phyloP scores from a whole-genome alignment of 2,329 filamentous ascomycete genomes.

The Colletotrichum eleusines region DNA sequence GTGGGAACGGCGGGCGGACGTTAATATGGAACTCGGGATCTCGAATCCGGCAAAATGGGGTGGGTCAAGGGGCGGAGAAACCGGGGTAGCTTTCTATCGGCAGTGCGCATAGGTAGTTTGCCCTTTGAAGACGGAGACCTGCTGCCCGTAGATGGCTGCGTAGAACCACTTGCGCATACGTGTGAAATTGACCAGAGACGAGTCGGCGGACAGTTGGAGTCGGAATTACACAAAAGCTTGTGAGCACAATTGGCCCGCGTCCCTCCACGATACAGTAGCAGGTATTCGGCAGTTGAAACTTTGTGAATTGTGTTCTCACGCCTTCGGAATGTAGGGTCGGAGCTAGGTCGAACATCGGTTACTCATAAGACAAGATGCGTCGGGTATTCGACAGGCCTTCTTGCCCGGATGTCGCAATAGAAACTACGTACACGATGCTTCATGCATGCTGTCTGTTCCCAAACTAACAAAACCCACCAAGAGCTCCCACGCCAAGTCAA shows the following conservation, averaged over 20 bases:
- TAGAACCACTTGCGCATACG: too few relatives aligned
- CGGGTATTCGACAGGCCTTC: neutral
- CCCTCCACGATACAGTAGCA: neutral
- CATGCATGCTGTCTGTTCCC: neutral
- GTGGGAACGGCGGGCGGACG: conserved; percentile 16
- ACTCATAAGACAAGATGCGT: neutral
- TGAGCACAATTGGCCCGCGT: neutral
- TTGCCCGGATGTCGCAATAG: neutral
- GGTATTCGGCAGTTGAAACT: too few relatives aligned
- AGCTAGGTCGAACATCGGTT: neutral
- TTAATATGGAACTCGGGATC: too few relatives aligned
- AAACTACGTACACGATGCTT: neutral
- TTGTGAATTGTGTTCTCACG: neutral
- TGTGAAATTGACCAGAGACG: neutral
- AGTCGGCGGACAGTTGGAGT: neutral
- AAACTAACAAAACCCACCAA: neutral
- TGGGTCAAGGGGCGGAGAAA: neutral
- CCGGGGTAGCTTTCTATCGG: neutral
- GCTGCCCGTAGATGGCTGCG: neutral
- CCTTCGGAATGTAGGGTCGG: neutral
- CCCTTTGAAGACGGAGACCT: neutral
- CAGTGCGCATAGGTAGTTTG: neutral
- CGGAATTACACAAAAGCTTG: too few relatives aligned
- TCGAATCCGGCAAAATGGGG: neutral
- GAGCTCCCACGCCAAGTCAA: neutral